These are phyloP conservation scores for Chalara sp. DNA, from an alignment of 2,329 filamentous ascomycete species.

Conservation along the genomic window DNA sequence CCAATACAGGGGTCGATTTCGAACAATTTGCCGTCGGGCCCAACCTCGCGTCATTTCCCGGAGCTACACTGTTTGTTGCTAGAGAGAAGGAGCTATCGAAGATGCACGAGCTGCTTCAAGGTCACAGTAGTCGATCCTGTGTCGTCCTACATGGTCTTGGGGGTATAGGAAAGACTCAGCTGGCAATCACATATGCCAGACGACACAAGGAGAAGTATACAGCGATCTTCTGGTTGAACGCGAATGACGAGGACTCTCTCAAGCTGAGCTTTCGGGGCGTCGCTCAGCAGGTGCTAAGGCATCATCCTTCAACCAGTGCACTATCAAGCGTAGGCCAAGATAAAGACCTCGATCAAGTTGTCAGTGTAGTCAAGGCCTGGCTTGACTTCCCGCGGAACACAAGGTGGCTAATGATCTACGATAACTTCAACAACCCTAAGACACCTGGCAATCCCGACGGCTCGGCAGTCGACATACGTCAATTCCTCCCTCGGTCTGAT, in stretches of 20 bases:
- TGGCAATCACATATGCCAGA: constrained; percentile 31
- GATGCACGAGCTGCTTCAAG: constrained; percentile 12
- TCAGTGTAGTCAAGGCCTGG: constrained; percentile 12
- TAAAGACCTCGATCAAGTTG: no score
- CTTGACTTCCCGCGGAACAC: constrained; percentile 20
- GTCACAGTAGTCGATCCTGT: no score
- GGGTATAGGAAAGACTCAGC: not conserved
- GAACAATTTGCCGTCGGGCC: constrained; percentile 8
- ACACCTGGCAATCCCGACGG: not conserved
- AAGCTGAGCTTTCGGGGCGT: not conserved
- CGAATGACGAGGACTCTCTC: not conserved
- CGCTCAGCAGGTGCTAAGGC: not conserved
- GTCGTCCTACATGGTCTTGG: no score
- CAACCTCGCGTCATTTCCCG: constrained; percentile 1
- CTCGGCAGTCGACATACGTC: constrained; percentile 4
- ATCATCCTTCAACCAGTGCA: not conserved
- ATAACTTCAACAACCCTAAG: constrained; percentile 33
- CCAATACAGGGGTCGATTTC: constrained; percentile 7
- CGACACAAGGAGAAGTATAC: constrained; percentile 29
- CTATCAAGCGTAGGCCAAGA: constrained; percentile 10
- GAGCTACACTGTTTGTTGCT: no score
- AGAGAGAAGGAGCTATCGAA: constrained; percentile 14
- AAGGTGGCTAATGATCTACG: constrained; percentile 10
- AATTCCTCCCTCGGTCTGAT: constrained; percentile 7
- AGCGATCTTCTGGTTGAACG: not conserved